Base-by-base conservation (phyloP, 805 yeast species). In the Dipodascus geniculatus region DNA sequence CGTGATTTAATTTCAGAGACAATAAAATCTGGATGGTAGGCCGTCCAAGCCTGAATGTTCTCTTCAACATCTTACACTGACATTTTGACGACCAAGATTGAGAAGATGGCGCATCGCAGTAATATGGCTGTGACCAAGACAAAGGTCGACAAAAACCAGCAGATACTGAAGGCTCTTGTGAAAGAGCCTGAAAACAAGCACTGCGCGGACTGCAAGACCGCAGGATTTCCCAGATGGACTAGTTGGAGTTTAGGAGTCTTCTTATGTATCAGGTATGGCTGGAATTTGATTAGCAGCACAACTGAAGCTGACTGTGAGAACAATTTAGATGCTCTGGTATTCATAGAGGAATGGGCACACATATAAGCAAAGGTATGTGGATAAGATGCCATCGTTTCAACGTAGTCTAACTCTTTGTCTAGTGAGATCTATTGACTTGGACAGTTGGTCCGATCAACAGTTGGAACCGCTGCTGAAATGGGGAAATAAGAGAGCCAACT, bases 171-270 rank as follows among this genome's bases (percentile, higher is more conserved):
- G 67, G 80, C 83, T 31, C 75, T 93, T 24, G 76, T 93, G 48
- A 81, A 80, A 55, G 96, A 88, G 61, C 81, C 82, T 0, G 80
- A 80, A 38, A 93, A 91, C 73, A 80, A 79, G 63, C 67, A 71
- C 48, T 91, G 99, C 68, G 96, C 90, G 1, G 99, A 91, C 69
- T 91, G 99, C 71, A 91, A 93, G 68, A 77, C 82, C 0, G 78
- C 91, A 14, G 77, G 84, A 38, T 95, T 91, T 68, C 99, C 99
- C 20, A 77, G 98, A 53, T 91, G 99, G 99, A 96, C 98, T 11
- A 83, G 95, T 19, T 91, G 97, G 96, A 89, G 84, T 61, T 68
- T 91, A 52, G 99, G 99, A 22, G 80, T 93, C 54, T 90, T 93
- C 64, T 78, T 91, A 48, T 91, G 99, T 68, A 91, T 91, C 58